These are phyloP conservation scores for Termitomyces sp. DNA, from an alignment of 768 basidiomycete genomes.

Conservation along the genomic window DNA sequence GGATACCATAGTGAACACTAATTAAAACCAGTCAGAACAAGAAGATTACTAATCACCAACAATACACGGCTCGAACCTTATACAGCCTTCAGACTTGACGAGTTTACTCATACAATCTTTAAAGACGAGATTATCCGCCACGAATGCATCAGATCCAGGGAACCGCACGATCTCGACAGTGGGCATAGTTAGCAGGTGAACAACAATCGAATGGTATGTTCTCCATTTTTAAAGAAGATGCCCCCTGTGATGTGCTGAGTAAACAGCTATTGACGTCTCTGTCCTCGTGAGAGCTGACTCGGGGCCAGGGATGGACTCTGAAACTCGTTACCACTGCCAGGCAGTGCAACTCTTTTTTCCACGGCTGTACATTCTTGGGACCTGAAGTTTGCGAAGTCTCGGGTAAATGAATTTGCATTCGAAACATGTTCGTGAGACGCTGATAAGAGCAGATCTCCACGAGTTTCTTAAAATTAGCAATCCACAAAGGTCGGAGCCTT, in stretches of 20 bases:
- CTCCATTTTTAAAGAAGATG: background rate
- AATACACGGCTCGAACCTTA: conserved; percentile 2
- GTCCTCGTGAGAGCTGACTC: background rate
- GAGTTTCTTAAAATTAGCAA: too few species aligned
- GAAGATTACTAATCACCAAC: background rate
- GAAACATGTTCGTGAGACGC: too few species aligned
- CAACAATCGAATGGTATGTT: background rate
- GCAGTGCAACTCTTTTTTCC: background rate
- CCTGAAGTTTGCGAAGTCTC: too few species aligned
- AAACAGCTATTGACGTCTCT: too few species aligned
- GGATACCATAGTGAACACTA: conserved; percentile 10
- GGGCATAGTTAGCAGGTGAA: conserved; percentile 3
- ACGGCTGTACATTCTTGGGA: too few species aligned
- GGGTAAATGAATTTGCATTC: too few species aligned
- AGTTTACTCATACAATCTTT: conserved; percentile 6
- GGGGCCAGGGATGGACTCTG: background rate
- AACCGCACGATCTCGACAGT: conserved; percentile 10
- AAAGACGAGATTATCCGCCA: conserved; percentile 2
- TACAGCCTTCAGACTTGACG: conserved; percentile 8
- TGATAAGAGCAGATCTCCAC: too few species aligned
- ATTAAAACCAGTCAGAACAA: background rate
- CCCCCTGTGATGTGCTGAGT: conserved; percentile 3
- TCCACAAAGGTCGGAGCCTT: too few species aligned
- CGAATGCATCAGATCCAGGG: conserved; percentile 9
- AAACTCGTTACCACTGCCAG: background rate